phyloP scores from a whole-genome alignment of 192 early-diverging fungal genomes.

The Lobosporangium transversale region DNA sequence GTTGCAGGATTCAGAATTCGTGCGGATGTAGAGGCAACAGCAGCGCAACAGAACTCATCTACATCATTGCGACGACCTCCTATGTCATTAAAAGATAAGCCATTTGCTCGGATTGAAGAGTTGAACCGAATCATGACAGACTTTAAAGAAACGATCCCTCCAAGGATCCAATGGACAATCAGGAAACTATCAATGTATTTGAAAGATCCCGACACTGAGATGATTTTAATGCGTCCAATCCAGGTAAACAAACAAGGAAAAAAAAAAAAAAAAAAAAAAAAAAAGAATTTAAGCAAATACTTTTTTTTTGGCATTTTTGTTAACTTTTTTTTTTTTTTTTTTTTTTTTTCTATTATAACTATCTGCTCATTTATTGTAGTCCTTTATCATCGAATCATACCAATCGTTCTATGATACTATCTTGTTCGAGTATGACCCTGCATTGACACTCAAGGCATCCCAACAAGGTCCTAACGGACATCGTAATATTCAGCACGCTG shows the following conservation, averaged over 20 bases:
- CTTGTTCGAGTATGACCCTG: conserved; percentile 49
- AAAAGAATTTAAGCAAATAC: not conserved
- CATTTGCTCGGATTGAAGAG: conserved; percentile 57
- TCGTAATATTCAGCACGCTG: conserved; percentile 33
- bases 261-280: not conserved
- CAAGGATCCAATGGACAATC: conserved; percentile 62
- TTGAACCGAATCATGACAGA: conserved; percentile 36
- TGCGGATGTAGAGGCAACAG: conserved; percentile 50
- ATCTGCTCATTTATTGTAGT: conserved; percentile 41
- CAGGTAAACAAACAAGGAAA: conserved; percentile 54
- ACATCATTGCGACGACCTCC: conserved; percentile 25
- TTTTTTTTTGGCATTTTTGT: not conserved
- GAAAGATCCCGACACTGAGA: conserved; percentile 80
- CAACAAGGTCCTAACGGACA: conserved; percentile 29
- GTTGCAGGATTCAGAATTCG: conserved; percentile 67
- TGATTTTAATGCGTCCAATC: conserved; percentile 74
- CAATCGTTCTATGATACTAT: conserved; percentile 61
- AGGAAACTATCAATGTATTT: conserved; percentile 74
- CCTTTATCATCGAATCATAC: conserved; percentile 59
- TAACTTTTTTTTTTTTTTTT: not conserved
- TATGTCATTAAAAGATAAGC: conserved; percentile 57
- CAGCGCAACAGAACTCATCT: conserved; percentile 15
- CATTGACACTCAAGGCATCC: conserved; percentile 33
- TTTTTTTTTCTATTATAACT: not conserved
- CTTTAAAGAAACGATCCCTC: conserved; percentile 66